These are phyloP conservation scores for Aspergillus unguis DNA, from an alignment of 2,329 filamentous ascomycete genomes.

Conservation along the genomic window DNA sequence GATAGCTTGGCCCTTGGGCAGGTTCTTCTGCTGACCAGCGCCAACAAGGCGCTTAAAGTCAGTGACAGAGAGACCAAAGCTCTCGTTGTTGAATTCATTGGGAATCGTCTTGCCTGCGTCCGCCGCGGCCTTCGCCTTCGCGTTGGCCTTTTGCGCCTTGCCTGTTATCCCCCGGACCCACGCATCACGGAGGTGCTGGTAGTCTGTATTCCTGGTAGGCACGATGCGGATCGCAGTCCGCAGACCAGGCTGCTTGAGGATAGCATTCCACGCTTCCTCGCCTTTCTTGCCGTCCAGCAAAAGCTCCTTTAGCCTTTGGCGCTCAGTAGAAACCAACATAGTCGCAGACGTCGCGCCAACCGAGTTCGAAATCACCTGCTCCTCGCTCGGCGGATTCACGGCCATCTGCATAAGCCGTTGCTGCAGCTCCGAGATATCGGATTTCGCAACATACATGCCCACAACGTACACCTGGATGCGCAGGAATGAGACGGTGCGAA, in stretches of 20 bases:
- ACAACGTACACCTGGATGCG: constrained; percentile 92
- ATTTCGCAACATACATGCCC: constrained; percentile 82
- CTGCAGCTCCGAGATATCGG: constrained; percentile 79
- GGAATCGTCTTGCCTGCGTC: not conserved
- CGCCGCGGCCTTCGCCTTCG: constrained; percentile 38
- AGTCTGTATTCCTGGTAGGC: constrained; percentile 91
- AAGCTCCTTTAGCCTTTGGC: constrained; percentile 64
- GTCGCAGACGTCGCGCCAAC: constrained; percentile 67
- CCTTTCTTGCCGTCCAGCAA: constrained; percentile 68
- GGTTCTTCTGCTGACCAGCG: constrained; percentile 61
- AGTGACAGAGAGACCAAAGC: constrained; percentile 70
- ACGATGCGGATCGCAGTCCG: constrained; percentile 78
- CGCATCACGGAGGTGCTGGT: constrained; percentile 85
- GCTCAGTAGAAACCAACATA: constrained; percentile 77
- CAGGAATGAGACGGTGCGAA: constrained; percentile 85
- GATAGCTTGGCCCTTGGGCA: constrained; percentile 76
- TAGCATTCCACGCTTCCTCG: constrained; percentile 69
- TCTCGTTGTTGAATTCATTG: constrained; percentile 63
- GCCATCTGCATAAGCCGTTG: constrained; percentile 70
- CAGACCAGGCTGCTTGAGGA: constrained; percentile 66
- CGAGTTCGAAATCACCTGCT: constrained; percentile 20
- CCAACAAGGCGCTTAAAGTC: constrained; percentile 81
- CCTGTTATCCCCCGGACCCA: constrained; percentile 82
- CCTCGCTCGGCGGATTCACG: constrained; percentile 32
- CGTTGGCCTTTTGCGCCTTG: constrained; percentile 58